Evolutionary conservation across 2,329 filamentous ascomycete species (phyloP).

Genomic region (Aspergillus ibericus): DNA sequence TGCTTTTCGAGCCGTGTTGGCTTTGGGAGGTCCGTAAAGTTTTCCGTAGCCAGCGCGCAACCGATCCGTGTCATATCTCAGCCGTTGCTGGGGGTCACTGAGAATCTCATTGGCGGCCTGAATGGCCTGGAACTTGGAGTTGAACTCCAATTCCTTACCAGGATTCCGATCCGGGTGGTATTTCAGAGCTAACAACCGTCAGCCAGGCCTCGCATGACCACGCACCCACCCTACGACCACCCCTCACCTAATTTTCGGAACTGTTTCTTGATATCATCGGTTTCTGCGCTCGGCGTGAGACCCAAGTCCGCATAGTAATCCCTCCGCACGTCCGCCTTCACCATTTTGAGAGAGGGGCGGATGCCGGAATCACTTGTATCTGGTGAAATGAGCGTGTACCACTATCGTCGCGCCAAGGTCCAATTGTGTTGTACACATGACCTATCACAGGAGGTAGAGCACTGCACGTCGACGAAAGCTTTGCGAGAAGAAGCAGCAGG

Average conservation of each 20-base stretch:
- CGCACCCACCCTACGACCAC: not conserved
- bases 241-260: constrained; percentile 75
- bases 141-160: constrained; percentile 75
- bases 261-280: constrained; percentile 79
- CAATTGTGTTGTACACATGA: constrained; percentile 22
- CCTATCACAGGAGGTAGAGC: constrained; percentile 10
- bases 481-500: not conserved
- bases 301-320: constrained; percentile 88
- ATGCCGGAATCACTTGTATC: constrained; percentile 2
- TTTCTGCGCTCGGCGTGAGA: constrained; percentile 64
- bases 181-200: constrained; percentile 62
- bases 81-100: constrained; percentile 57
- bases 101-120: constrained; percentile 82
- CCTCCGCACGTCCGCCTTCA: constrained; percentile 65
- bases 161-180: constrained; percentile 90
- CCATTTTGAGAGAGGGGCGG: constrained; percentile 53
- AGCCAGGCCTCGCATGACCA: not conserved
- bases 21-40: constrained; percentile 31
- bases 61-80: constrained; percentile 64
- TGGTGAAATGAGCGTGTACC: constrained; percentile 12
- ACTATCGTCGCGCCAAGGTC: constrained; percentile 13
- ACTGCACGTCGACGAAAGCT: not conserved
- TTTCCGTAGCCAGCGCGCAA: constrained; percentile 50
- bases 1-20: constrained; percentile 31
- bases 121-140: constrained; percentile 80